Base-by-base conservation (phyloP, 208 protist genomes). In the Jaenimonas drosophilae region DNA sequence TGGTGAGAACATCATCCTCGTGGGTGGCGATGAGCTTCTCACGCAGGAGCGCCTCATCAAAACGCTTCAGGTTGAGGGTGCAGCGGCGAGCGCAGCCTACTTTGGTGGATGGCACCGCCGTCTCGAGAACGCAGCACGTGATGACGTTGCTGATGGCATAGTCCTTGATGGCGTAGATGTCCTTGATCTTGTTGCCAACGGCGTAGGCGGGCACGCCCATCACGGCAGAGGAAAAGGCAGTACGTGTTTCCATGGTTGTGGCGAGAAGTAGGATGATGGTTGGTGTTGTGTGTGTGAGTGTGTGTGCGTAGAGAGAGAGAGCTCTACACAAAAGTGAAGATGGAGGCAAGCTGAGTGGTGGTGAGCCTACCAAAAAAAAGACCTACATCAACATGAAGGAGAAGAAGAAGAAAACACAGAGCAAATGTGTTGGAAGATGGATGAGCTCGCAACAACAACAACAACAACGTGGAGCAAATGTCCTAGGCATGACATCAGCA, bases 81-180 rank as follows among this genome's bases (percentile, higher is more conserved):
- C 74, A 55, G 32, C 67, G 60, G 0, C 76, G 67, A 25, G 71
- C 46, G 7, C 45, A 36, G 5, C 49, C 64, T 0, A 59, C 42
- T 2, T 54, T 43, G 9, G 55, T 45, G 2, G 59, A 39, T 1
- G 30, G 34, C 1, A 40, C n/a, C n/a, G 41, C 0, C 1, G 46
- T 78, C 40, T 86, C 76, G 24, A 76, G 31, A 7, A 77, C 43
- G 25, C 71, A 75, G 38, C 71, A 71, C n/a, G 54, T 38, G 4
- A 69, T 53, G 0, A 75, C 26, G 12, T 55, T 4, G 32, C 40
- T 29, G 14, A 47, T 38, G 24, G 64, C 68, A 38, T 70, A 76
- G 11, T 61, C 34, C 49, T 65, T 66, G 16, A 76, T 70, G 20
- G 26, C 27, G 17, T 51, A 61, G 0, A 76, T 41, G 30, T 72